These are phyloP conservation scores for Spatholobus suberectus DNA, from an alignment of 306 rosid genomes.

Conservation along the genomic window DNA sequence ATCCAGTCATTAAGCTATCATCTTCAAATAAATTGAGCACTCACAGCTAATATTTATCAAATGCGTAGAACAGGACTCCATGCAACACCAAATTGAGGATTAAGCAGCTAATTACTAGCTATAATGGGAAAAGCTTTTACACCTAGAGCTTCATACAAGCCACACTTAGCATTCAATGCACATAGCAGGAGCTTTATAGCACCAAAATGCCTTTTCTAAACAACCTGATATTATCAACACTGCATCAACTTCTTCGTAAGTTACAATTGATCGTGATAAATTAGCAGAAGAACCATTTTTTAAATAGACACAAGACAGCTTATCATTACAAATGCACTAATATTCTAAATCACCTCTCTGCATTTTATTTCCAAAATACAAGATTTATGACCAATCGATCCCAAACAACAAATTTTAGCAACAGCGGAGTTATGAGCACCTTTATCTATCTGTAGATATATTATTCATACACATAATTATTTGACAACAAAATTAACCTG, in stretches of 20 bases:
- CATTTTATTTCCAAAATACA: background rate
- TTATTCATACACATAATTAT: background rate
- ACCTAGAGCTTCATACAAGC: background rate
- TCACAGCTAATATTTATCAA: background rate
- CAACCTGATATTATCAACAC: background rate
- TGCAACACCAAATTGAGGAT: background rate
- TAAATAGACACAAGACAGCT: background rate
- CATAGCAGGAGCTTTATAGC: background rate
- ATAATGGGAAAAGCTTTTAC: background rate
- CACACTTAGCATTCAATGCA: background rate
- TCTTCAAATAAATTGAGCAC: background rate
- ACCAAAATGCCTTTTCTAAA: background rate
- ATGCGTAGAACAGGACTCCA: background rate
- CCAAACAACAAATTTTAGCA: background rate
- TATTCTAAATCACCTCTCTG: background rate
- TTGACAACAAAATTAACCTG: background rate
- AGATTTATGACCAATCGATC: background rate
- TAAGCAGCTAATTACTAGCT: background rate
- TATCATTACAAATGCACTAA: constrained; percentile 19
- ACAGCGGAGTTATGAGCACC: background rate
- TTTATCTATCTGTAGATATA: background rate
- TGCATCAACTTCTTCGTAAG: background rate
- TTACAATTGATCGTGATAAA: background rate
- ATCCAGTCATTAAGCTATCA: background rate
- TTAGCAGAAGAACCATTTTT: background rate